phyloP scores from a whole-genome alignment of 768 basidiomycete species.

The Podaxis sp. region DNA sequence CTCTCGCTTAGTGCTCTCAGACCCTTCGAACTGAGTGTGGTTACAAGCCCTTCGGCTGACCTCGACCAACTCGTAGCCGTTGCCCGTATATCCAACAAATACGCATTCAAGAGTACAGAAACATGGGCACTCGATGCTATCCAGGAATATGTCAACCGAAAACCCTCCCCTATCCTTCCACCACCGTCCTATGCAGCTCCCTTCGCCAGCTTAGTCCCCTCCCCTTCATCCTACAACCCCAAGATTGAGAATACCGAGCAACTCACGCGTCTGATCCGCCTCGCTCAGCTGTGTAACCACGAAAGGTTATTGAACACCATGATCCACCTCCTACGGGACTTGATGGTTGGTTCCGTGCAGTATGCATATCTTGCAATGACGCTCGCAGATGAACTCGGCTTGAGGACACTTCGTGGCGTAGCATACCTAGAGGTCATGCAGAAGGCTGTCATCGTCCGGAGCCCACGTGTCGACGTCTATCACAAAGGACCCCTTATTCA shows the following conservation, averaged over 20 bases:
- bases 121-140: slow-evolving; percentile 77
- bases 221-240: slow-evolving; percentile 12
- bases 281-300: slow-evolving; percentile 69
- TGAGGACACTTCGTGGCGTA: slow-evolving; percentile 56
- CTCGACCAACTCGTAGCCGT: slow-evolving; percentile 49
- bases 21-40: slow-evolving; percentile 56
- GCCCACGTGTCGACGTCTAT: slow-evolving; percentile 29
- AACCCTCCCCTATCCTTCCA: slow-evolving; percentile 49
- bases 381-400: slow-evolving; percentile 66
- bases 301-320: slow-evolving; percentile 57
- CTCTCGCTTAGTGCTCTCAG: slow-evolving; percentile 32
- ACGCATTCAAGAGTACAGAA: slow-evolving; percentile 71
- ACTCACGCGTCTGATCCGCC: slow-evolving; percentile 58
- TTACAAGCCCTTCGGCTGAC: slow-evolving; percentile 47
- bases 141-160: slow-evolving; percentile 61
- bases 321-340: slow-evolving; percentile 53
- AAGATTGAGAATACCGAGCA: slow-evolving; percentile 39
- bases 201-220: slow-evolving; percentile 13
- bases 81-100: slow-evolving; percentile 67
- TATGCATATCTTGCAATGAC: slow-evolving; percentile 75
- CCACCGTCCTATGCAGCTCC: slow-evolving; percentile 31
- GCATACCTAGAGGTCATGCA: slow-evolving; percentile 78
- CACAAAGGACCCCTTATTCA: slow-evolving; percentile 18
- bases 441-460: slow-evolving; percentile 45
- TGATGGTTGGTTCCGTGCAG: slow-evolving; percentile 60